Conservation (phyloP, 1,284 basidiomycete genomes). For the Leccinum pallidistipes region DNA sequence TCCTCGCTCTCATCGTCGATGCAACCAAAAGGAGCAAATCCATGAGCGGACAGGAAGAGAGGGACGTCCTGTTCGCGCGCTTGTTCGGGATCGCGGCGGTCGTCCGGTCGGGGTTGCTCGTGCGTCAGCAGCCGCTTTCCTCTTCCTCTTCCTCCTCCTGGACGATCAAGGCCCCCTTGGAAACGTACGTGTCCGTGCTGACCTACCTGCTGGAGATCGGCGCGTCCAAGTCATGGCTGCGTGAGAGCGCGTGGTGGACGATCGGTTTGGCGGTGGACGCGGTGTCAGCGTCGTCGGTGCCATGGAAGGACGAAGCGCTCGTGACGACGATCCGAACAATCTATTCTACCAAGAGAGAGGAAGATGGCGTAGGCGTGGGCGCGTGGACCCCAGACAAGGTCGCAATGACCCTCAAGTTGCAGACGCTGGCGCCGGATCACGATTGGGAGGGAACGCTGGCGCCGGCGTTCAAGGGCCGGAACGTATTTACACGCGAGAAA, state of each 20-base stretch:
- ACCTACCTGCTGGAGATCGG: slow-evolving; percentile 70
- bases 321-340: slow-evolving; percentile 52
- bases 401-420: slow-evolving; percentile 75
- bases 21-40: slow-evolving; percentile 68
- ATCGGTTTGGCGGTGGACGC: slow-evolving; percentile 65
- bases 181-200: slow-evolving; percentile 66
- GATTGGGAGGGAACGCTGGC: slow-evolving; percentile 72
- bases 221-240: slow-evolving; percentile 87
- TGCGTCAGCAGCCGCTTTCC: slow-evolving; percentile 54
- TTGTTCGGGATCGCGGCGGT: slow-evolving; percentile 87
- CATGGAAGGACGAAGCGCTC: slow-evolving; percentile 77
- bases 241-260: slow-evolving; percentile 91
- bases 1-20: slow-evolving; percentile 72
- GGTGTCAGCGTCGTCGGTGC: slow-evolving; percentile 54
- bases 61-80: slow-evolving; percentile 90
- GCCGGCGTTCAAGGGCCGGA: slow-evolving; percentile 75
- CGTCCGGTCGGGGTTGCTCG: slow-evolving; percentile 79
- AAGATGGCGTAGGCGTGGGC: background rate
- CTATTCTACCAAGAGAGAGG: slow-evolving; percentile 34
- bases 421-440: slow-evolving; percentile 53
- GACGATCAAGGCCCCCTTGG: slow-evolving; percentile 46
- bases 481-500: slow-evolving; percentile 70
- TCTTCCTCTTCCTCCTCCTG: slow-evolving; percentile 10
- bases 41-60: slow-evolving; percentile 88
- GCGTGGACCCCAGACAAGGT: slow-evolving; percentile 89